Base-by-base conservation (phyloP, 1,284 basidiomycete species). In the Cryptococcus sp. region DNA sequence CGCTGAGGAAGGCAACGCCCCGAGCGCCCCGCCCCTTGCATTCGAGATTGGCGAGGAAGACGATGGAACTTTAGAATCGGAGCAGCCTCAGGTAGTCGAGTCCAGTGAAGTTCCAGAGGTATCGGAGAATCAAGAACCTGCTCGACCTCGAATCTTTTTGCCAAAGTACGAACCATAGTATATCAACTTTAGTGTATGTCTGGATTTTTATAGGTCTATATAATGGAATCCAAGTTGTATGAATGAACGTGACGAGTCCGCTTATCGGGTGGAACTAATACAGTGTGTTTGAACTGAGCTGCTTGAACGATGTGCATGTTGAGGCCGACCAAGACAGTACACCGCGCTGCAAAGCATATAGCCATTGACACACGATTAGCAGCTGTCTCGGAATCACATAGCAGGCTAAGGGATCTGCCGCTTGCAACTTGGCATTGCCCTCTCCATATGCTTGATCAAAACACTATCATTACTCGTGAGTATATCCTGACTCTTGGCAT, bases 101-200 rank as follows among this genome's bases (percentile, higher is more conserved):
- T 23, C 52, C 11, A 35, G 31, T 42, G 4, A 4, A 36, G 8
- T 23, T 42, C 23, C 34, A 33, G 31, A 11, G 36, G 33, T 41
- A 45, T 7, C 10, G 48, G 15, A 49, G 30, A 41, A 50, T 45
- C 37, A 47, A 5, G 47, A 36, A 11, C 46, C 36, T 14, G 11
- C 44, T 13, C 44, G 8, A 8, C 44, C 13, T 11, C 44, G 34
- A 2, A 41, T 62, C n/a, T 70, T 62, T 46, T 54, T 69, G 51
- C 67, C 67, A 36, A 58, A 58, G 35, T 69, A 69, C 56, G 67
- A 69, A 57, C 67, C 67, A n/a, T 67, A 41, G 38, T 41, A 23
- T 23, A 23, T 23, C 23, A 23, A 23, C 23, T 23, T 23, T 23
- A 23, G 38, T 41, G 38, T 10, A 41, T 41, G 38, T 41, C 10